These are phyloP conservation scores for Aspergillus puulaauensis DNA, from an alignment of 2,329 filamentous ascomycete genomes.

Conservation along the genomic window DNA sequence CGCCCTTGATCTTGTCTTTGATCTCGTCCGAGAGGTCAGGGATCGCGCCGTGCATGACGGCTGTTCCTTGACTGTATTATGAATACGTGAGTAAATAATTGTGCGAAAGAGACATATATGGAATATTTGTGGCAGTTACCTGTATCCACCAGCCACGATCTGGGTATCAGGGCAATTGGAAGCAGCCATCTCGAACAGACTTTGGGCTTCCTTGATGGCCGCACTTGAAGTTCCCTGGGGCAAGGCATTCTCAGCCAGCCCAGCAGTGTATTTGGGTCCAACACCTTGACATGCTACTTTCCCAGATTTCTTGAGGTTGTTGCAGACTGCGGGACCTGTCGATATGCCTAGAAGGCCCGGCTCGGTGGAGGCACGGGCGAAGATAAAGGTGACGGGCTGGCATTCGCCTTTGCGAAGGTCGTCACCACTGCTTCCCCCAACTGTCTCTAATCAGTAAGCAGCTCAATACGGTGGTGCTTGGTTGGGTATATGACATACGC, in stretches of 20 bases:
- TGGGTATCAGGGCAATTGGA: constrained; percentile 46
- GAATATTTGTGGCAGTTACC: not conserved
- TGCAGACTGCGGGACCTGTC: constrained; percentile 32
- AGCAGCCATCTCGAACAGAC: constrained; percentile 42
- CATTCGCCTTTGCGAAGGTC: constrained; percentile 43
- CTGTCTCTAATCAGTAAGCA: constrained; percentile 4
- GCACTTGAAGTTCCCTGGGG: constrained; percentile 36
- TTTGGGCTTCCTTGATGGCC: constrained; percentile 43
- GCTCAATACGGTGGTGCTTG: too few relatives aligned
- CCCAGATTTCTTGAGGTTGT: constrained; percentile 22
- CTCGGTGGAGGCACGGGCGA: constrained; percentile 51
- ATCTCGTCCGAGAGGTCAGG: constrained; percentile 30
- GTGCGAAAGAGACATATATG: not conserved
- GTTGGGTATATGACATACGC: not conserved
- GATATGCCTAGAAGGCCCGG: constrained; percentile 47
- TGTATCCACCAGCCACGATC: constrained; percentile 46
- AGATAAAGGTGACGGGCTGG: constrained; percentile 48
- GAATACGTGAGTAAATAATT: not conserved
- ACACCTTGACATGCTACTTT: constrained; percentile 45
- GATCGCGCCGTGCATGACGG: constrained; percentile 44
- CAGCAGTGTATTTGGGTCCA: constrained; percentile 42
- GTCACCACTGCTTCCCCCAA: constrained; percentile 24
- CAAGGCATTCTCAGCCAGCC: constrained; percentile 37
- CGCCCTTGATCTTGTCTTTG: constrained; percentile 37
- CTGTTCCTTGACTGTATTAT: constrained; percentile 41